A percentile compares a stretch with the other conserved stretches of the same genome.
phyloP scores from a whole-genome alignment of 2,329 filamentous ascomycete genomes.

The Pseudopithomyces maydicus region DNA sequence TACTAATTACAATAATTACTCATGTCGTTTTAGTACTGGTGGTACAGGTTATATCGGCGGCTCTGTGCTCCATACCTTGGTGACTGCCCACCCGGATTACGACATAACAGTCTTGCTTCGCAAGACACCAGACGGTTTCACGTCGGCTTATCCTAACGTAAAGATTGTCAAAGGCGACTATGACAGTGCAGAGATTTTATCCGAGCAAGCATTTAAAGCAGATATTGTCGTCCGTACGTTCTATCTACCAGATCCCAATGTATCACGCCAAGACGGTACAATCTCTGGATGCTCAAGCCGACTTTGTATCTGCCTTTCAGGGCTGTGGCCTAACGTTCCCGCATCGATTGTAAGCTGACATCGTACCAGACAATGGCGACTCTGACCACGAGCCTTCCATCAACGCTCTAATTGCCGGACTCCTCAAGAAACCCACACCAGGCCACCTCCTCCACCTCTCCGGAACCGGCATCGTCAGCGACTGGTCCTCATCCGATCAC shows the following conservation, averaged over 20 bases:
- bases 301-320: no score
- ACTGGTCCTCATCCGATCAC: slow-evolving; percentile 44
- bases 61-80: slow-evolving; percentile 54
- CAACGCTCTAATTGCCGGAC: slow-evolving; percentile 57
- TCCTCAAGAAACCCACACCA: slow-evolving; percentile 51
- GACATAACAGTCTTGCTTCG: slow-evolving; percentile 53
- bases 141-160: slow-evolving; percentile 46
- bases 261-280: neutral
- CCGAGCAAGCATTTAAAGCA: slow-evolving; percentile 52
- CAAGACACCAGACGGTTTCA: slow-evolving; percentile 36
- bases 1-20: neutral
- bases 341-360: neutral
- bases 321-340: no score
- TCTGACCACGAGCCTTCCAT: slow-evolving; percentile 36
- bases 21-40: slow-evolving; percentile 48
- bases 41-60: slow-evolving; percentile 61
- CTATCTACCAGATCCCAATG: neutral
- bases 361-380: slow-evolving; percentile 29
- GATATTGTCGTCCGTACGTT: slow-evolving; percentile 55
- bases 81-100: slow-evolving; percentile 53
- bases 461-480: slow-evolving; percentile 59
- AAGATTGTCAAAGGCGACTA: slow-evolving; percentile 56
- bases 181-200: slow-evolving; percentile 51
- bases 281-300: neutral
- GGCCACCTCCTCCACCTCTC: slow-evolving; percentile 59